Percentiles rank a stretch among this genome's conserved stretches.
Evolutionary conservation across 768 basidiomycete genomes (phyloP).

Genomic region (Gyrodon lividus): DNA sequence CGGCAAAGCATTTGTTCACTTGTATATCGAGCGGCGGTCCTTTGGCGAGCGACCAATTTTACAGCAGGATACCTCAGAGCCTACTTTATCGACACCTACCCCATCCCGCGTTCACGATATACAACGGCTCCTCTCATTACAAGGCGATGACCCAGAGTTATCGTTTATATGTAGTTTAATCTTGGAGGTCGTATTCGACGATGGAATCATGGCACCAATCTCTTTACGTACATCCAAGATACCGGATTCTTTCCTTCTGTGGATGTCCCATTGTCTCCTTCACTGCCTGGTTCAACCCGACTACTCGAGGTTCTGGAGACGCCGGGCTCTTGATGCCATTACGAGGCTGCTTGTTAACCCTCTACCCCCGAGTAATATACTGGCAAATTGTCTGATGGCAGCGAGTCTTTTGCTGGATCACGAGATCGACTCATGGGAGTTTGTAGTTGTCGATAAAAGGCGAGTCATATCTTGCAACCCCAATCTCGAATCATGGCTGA

Average conservation of each 20-base stretch:
- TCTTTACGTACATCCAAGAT: constrained; percentile 1
- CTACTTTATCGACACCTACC: background rate
- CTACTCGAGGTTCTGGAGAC: background rate
- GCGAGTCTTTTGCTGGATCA: constrained; percentile 4
- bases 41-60: background rate
- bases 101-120: constrained; percentile 3
- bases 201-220: constrained; percentile 1
- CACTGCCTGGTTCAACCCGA: constrained; percentile 1
- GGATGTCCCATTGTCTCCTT: constrained; percentile 8
- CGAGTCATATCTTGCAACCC: background rate
- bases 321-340: constrained; percentile 1
- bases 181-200: background rate
- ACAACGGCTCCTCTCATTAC: background rate
- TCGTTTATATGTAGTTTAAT: constrained; percentile 6
- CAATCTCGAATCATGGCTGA: background rate
- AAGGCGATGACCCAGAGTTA: constrained; percentile 3
- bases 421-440: constrained; percentile 1
- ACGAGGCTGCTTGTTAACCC: background rate
- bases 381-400: constrained; percentile 8
- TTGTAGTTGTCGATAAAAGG: constrained; percentile 5
- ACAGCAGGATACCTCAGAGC: background rate
- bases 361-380: constrained; percentile 2
- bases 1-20: constrained; percentile 6
- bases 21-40: constrained; percentile 3
- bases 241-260: constrained; percentile 3